These are phyloP conservation scores for Pisolithus thermaeus DNA, from an alignment of 1,284 basidiomycete genomes.

Conservation along the genomic window DNA sequence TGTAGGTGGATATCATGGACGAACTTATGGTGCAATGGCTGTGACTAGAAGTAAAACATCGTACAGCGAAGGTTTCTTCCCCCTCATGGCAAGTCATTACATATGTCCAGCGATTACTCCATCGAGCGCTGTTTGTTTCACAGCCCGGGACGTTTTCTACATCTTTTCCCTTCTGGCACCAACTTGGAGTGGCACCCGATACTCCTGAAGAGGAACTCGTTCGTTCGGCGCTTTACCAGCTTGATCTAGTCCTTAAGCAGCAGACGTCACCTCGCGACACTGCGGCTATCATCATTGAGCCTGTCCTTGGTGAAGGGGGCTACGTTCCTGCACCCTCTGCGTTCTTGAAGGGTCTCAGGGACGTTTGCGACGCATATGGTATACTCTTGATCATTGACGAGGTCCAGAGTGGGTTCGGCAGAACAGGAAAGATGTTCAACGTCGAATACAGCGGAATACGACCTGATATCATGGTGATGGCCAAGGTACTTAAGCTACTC, in stretches of 20 bases:
- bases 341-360: slow-evolving; percentile 76
- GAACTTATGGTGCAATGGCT: slow-evolving; percentile 84
- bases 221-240: slow-evolving; percentile 69
- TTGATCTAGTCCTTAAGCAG: slow-evolving; percentile 80
- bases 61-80: slow-evolving; percentile 75
- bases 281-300: slow-evolving; percentile 89
- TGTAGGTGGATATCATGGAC: slow-evolving; percentile 77
- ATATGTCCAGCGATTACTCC: too few relatives aligned
- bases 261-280: slow-evolving; percentile 84
- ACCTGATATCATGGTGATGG: slow-evolving; percentile 86
- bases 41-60: slow-evolving; percentile 89
- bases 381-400: slow-evolving; percentile 84
- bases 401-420: slow-evolving; percentile 86
- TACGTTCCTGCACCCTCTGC: slow-evolving; percentile 85
- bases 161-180: slow-evolving; percentile 94
- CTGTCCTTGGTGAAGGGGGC: slow-evolving; percentile 90
- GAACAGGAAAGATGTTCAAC: slow-evolving; percentile 85
- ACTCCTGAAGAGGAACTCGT: slow-evolving; percentile 67
- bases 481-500: slow-evolving; percentile 52
- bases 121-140: not conserved
- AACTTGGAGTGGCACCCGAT: slow-evolving; percentile 59
- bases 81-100: slow-evolving; percentile 64
- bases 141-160: slow-evolving; percentile 81
- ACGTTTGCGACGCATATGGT: slow-evolving; percentile 82
- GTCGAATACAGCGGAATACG: slow-evolving; percentile 75